Evolutionary conservation across 2,329 filamentous ascomycete species (phyloP), one percentile per base, ranked within the genome.

Genomic region (Penicillium vulpinum): DNA sequence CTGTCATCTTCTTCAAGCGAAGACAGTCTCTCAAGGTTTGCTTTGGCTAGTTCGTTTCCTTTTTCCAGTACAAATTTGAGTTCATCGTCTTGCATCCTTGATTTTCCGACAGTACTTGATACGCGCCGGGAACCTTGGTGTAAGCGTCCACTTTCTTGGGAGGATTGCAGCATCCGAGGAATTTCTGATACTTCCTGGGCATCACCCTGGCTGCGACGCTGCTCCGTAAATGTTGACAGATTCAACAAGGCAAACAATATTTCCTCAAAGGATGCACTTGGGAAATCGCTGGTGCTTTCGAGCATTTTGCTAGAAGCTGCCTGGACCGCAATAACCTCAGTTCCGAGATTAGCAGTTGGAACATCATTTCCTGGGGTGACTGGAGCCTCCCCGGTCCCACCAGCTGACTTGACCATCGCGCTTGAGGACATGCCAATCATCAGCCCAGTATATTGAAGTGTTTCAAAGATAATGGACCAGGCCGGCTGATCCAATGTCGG

Each of bases 401-500:
- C 67, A 2, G 61, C 51, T 16, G 66, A 51, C 64, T 68, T 58
- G 63, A 68, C 46, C 73, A 75, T 51, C 33, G 64, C 56, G 36
- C 66, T 66, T 5, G 71, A 67, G 4, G 71, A 72, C 44, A 70
- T 64, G 15, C 71, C 89, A 26, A 97, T 82, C 4, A 97, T 87
- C 60, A 96, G 86, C 66, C 97, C 94, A 3, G 93, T 92, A 72
- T 97, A 91, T 68, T 97, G 92, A 8, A 99, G 78, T 0, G 92
- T 96, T 68, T 96, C 92, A 1, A 99, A 82, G 16, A 99, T 81
- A 56, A 99, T 97, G 1, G 87, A 87, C 90, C 95, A 99, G 0
- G 93, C 72, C 56, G 69, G 90, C 15, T 83, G 81, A 35, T 89
- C 87, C 0, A 99, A 80, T 0, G 91, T 96, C 3, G 94, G 92